Evolutionary conservation across 2,329 filamentous ascomycete species (phyloP), one percentile per base, ranked within the genome.

Genomic region (Colletotrichum destructivum): DNA sequence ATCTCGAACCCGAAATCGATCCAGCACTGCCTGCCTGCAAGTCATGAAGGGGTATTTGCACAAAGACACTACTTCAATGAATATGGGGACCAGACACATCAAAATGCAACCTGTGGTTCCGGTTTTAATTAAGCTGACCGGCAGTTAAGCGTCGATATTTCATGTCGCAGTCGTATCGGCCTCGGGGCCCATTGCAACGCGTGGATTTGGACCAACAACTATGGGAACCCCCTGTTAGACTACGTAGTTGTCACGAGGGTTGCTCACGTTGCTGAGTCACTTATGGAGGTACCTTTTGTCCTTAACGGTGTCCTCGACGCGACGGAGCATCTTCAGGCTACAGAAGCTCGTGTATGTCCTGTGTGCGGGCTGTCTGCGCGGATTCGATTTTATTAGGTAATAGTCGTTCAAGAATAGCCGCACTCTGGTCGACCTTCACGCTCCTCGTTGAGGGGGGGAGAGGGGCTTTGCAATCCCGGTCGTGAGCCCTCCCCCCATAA

Each of bases 1-100:
- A 49, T 51, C 67, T 61, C 51, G 23, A 55, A 49, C 63, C 56
- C 57, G 51, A 51, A 57, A 62, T 57, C 56, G 68, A 62, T 38
- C 18, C 42, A 62, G 68, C 68, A 67, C 68, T 40, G 65, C 59
- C 54, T 62, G 69, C 65, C 59, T 63, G 54, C 31, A 35, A 9
- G 31, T n/a, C 57, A 63, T 69, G 65, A 54, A 62, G 49, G 56
- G 42, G 38, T 15, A 54, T 57, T 6, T 4, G 5, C 11, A 12
- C 31, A 35, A 9, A 9, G 7, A 35, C 31, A 35, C 31, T 35
- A 35, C 8, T 35, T 35, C 31, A 35, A 35, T 35, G 31, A 8
- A 35, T 44, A 56, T 13, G 59, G 65, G 56, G 44, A 46, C 38
- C 46, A 42, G 46, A 40, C 31, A 31, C 9, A 35, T 15, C 5